phyloP scores from a whole-genome alignment of 2,329 filamentous ascomycete species.

The Hypomyces rosellus region DNA sequence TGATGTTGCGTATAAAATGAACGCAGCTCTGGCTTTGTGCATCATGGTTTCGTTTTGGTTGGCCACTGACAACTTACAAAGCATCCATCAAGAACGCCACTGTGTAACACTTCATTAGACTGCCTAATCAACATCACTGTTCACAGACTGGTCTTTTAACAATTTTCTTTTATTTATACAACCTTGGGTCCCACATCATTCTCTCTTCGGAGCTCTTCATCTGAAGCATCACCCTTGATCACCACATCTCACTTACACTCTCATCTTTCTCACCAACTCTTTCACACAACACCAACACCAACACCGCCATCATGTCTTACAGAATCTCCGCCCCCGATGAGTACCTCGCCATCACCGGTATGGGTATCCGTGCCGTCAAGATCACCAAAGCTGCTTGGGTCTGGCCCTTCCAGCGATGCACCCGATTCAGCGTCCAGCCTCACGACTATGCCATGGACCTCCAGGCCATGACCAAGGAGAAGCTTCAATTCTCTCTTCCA shows the following conservation, averaged over 20 bases:
- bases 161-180: no score
- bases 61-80: no score
- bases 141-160: no score
- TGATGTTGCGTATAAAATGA: no score
- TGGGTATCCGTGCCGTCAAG: conserved; percentile 64
- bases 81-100: no score
- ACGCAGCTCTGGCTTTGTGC: no score
- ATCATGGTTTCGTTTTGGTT: no score
- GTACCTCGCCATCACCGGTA: conserved; percentile 83
- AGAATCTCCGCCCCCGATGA: conserved; percentile 68
- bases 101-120: no score
- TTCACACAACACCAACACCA: background rate
- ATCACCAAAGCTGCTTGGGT: conserved; percentile 75
- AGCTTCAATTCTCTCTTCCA: conserved; percentile 73
- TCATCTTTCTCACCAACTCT: conserved; percentile 1
- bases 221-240: no score
- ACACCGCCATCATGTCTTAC: conserved; percentile 48
- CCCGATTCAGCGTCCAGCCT: conserved; percentile 59
- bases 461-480: conserved; percentile 85
- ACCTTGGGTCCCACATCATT: no score
- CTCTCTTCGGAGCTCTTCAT: no score
- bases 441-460: conserved; percentile 79
- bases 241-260: background rate
- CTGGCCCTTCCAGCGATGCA: conserved; percentile 62
- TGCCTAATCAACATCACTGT: no score